Evolutionary conservation across 148 eudicot species (phyloP).

Genomic region (Persicaria tinctoria): DNA sequence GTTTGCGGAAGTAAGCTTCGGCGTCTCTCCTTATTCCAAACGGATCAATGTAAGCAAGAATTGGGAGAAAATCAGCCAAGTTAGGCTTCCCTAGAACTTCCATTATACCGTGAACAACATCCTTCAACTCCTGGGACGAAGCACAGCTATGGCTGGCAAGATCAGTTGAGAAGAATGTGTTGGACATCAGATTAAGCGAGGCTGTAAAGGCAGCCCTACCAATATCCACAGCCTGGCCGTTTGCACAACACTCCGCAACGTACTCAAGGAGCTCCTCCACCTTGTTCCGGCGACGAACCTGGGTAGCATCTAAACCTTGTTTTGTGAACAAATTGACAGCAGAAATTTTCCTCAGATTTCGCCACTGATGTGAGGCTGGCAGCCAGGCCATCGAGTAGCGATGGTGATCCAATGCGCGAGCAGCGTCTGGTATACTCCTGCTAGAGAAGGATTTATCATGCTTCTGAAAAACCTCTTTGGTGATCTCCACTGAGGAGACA

Average conservation of each 20-base stretch:
- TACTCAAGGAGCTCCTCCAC: slow-evolving; percentile 21
- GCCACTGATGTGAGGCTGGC: slow-evolving; percentile 19
- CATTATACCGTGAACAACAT: slow-evolving; percentile 7
- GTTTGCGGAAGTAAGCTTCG: not conserved
- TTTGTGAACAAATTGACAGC: slow-evolving; percentile 16
- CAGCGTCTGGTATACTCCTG: slow-evolving; percentile 8
- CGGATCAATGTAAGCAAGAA: slow-evolving; percentile 13
- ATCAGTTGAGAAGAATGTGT: not conserved
- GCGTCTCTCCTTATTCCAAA: slow-evolving; percentile 13
- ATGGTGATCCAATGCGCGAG: slow-evolving; percentile 6
- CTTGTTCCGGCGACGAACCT: slow-evolving; percentile 19
- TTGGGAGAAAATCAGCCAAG: slow-evolving; percentile 1
- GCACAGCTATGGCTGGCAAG: slow-evolving; percentile 8
- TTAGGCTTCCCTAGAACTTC: slow-evolving; percentile 19
- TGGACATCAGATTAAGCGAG: slow-evolving; percentile 20
- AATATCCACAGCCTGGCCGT: slow-evolving; percentile 13
- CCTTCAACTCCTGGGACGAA: slow-evolving; percentile 16
- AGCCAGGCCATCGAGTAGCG: slow-evolving; percentile 21
- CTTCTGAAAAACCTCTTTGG: too few relatives aligned
- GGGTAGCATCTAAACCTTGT: slow-evolving; percentile 16
- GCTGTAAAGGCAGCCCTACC: slow-evolving; percentile 24
- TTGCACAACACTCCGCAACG: slow-evolving; percentile 3
- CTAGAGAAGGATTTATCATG: slow-evolving; percentile 5
- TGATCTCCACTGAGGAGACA: too few relatives aligned
- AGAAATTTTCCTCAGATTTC: slow-evolving; percentile 15